phyloP scores from a whole-genome alignment of 805 yeast species.

The Nakazawaea wyomingensis region DNA sequence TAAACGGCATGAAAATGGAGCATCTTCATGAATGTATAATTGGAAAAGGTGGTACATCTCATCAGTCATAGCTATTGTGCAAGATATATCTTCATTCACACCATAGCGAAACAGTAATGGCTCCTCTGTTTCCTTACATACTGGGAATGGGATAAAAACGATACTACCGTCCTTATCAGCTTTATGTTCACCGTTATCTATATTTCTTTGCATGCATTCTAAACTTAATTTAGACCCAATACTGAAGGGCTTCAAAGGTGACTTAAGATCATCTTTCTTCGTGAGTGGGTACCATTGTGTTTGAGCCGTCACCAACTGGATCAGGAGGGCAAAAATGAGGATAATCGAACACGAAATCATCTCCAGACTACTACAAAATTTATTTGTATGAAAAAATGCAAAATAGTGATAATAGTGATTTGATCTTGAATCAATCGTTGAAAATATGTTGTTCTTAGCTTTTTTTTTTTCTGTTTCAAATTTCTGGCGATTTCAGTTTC shows the following conservation, averaged over 20 bases:
- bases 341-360: not conserved
- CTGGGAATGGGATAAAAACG: conserved; percentile 53
- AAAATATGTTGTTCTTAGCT: no score
- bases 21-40: conserved; percentile 71
- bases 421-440: no score
- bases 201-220: conserved; percentile 62
- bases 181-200: conserved; percentile 72
- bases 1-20: conserved; percentile 64
- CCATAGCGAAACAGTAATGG: conserved; percentile 56
- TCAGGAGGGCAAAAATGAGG: not conserved
- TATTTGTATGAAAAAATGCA: no score
- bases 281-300: conserved; percentile 10
- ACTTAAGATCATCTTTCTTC: conserved; percentile 1
- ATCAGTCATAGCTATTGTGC: conserved; percentile 60
- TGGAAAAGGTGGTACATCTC: conserved; percentile 69
- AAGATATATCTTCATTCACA: conserved; percentile 44
- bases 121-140: conserved; percentile 57
- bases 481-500: no score
- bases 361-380: not conserved
- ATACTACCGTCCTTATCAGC: conserved; percentile 59
- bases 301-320: not conserved
- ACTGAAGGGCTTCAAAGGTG: conserved; percentile 10
- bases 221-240: conserved; percentile 40
- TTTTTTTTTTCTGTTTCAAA: no score
- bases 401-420: no score